These are phyloP conservation scores for Remersonia thermophila DNA, from an alignment of 2,329 filamentous ascomycete species.

Conservation along the genomic window DNA sequence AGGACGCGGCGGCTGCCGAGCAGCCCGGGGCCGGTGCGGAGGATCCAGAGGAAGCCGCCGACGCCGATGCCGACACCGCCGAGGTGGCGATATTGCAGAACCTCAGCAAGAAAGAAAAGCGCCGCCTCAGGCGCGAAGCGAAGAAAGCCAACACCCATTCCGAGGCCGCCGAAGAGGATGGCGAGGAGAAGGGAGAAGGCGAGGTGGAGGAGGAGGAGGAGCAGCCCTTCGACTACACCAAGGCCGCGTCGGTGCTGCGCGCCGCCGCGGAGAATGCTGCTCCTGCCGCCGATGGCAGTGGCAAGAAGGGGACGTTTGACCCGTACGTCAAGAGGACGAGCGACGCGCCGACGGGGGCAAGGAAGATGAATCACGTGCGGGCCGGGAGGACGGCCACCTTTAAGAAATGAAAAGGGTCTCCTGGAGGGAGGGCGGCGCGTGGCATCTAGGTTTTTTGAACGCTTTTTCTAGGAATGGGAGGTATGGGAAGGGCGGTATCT, in stretches of 20 bases:
- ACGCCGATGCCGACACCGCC: too few relatives aligned
- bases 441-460: too few relatives aligned
- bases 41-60: slow-evolving; percentile 26
- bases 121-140: slow-evolving; percentile 40
- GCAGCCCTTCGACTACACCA: slow-evolving; percentile 26
- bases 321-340: slow-evolving; percentile 22
- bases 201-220: slow-evolving; percentile 18
- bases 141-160: slow-evolving; percentile 10
- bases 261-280: slow-evolving; percentile 4
- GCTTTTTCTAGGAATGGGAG: too few relatives aligned
- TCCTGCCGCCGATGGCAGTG: slow-evolving; percentile 9
- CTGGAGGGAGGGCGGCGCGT: too few relatives aligned
- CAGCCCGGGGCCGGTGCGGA: too few relatives aligned
- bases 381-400: slow-evolving; percentile 27
- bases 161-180: slow-evolving; percentile 7
- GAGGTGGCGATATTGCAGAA: too few relatives aligned
- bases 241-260: slow-evolving; percentile 23
- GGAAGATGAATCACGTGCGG: slow-evolving; percentile 22
- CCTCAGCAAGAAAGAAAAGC: slow-evolving; percentile 21
- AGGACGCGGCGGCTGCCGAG: slow-evolving; percentile 6
- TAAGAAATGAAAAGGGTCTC: slow-evolving; percentile 26
- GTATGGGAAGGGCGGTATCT: too few relatives aligned
- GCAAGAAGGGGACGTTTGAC: slow-evolving; percentile 20
- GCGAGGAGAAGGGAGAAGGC: slow-evolving; percentile 9
- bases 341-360: slow-evolving; percentile 21